A percentile compares a stretch with the other conserved stretches of the same genome.
Evolutionary conservation across 2,329 filamentous ascomycete genomes (phyloP).

Genomic region (Allantophomopsis cytisporea): DNA sequence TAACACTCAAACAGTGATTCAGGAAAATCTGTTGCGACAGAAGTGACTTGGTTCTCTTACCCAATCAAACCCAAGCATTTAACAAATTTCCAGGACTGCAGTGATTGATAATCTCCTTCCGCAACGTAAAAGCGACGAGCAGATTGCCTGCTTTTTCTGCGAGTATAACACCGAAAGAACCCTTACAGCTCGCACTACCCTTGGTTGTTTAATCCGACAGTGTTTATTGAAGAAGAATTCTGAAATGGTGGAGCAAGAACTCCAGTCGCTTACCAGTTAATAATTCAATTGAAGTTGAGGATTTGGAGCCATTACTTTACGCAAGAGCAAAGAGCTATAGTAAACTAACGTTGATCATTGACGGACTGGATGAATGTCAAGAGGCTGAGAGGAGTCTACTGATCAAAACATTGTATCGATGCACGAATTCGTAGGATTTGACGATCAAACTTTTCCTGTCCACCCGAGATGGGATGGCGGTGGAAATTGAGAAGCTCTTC

Average conservation of each 20-base stretch:
- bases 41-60: not conserved
- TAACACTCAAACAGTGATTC: not conserved
- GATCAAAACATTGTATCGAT: slow-evolving; percentile 5
- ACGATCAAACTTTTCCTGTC: slow-evolving; percentile 15
- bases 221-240: not conserved
- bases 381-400: slow-evolving; percentile 9
- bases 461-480: slow-evolving; percentile 13
- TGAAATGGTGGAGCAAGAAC: not conserved
- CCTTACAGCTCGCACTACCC: not conserved
- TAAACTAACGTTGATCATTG: slow-evolving; percentile 15
- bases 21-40: not conserved
- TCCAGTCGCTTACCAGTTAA: not conserved
- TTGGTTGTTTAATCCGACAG: not conserved
- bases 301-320: not conserved
- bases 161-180: not conserved
- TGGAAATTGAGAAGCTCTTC: slow-evolving; percentile 4
- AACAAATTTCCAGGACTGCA: not conserved
- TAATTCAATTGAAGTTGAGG: not conserved
- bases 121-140: not conserved
- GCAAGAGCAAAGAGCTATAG: slow-evolving; percentile 1
- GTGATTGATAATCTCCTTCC: not conserved
- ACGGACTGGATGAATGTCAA: slow-evolving; percentile 21
- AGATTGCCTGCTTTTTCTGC: not conserved
- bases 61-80: too few relatives aligned
- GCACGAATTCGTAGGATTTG: slow-evolving; percentile 3